phyloP scores from a whole-genome alignment of 2,329 filamentous ascomycete genomes.

The Pseudocercospora macadamiae region DNA sequence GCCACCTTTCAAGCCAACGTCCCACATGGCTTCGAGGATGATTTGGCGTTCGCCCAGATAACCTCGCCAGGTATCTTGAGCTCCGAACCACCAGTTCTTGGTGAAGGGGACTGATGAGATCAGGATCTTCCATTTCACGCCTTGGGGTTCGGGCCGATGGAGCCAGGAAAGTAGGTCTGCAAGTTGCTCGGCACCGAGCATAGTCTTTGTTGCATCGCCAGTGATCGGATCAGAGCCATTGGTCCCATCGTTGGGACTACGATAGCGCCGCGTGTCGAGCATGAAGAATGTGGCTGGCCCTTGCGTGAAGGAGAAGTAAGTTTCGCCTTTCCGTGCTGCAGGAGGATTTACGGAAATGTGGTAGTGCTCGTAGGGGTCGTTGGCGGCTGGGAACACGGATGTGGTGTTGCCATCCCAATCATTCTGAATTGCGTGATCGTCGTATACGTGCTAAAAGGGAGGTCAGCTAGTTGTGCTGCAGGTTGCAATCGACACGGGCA shows the following conservation, averaged over 20 bases:
- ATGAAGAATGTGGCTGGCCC: constrained; percentile 94
- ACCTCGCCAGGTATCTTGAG: constrained; percentile 90
- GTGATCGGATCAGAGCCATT: constrained; percentile 60
- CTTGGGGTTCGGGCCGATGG: constrained; percentile 68
- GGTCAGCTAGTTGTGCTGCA: too few relatives aligned
- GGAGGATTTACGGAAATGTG: constrained; percentile 86
- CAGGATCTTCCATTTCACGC: constrained; percentile 91
- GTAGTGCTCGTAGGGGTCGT: constrained; percentile 85
- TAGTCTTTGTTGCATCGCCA: constrained; percentile 65
- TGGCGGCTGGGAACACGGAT: constrained; percentile 75
- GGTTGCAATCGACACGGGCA: too few relatives aligned
- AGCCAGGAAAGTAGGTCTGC: constrained; percentile 80
- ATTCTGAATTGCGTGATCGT: constrained; percentile 95
- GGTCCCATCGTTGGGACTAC: constrained; percentile 66
- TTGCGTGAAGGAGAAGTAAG: constrained; percentile 87
- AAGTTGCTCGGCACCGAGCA: constrained; percentile 81
- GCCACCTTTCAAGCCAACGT: constrained; percentile 68
- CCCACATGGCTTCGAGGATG: constrained; percentile 92
- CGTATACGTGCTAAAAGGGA: constrained; percentile 93
- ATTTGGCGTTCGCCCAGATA: constrained; percentile 78
- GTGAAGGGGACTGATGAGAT: constrained; percentile 92
- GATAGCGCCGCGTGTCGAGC: constrained; percentile 86
- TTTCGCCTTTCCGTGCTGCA: constrained; percentile 60
- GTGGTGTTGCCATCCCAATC: constrained; percentile 87
- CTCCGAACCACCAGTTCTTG: constrained; percentile 93